These are phyloP conservation scores for Cicer judaicum DNA, from an alignment of 306 rosid species.

Conservation along the genomic window DNA sequence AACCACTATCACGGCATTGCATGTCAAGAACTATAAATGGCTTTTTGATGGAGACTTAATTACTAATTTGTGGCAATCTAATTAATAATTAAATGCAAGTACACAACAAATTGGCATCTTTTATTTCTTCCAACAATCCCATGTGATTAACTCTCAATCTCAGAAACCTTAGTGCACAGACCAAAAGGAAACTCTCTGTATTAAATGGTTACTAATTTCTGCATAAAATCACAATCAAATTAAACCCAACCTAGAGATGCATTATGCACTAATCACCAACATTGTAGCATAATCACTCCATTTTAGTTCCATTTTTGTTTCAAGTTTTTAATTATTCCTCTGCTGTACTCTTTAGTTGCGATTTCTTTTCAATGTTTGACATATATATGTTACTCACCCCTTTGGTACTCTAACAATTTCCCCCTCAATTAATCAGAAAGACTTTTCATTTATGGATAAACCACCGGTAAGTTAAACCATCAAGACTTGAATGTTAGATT, in stretches of 20 bases:
- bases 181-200: neutral
- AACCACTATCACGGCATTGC: neutral
- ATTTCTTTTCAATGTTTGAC: neutral
- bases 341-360: too few species aligned
- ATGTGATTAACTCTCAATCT: conserved; percentile 25
- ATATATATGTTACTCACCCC: too few species aligned
- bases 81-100: conserved; percentile 35
- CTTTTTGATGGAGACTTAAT: conserved; percentile 33
- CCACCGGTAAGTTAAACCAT: too few species aligned
- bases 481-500: too few species aligned
- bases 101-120: conserved; percentile 16
- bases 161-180: conserved; percentile 28
- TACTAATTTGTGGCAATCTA: conserved; percentile 1
- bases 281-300: conserved; percentile 34
- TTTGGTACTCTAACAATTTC: too few species aligned
- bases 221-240: conserved; percentile 45
- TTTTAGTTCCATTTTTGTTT: conserved; percentile 27
- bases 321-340: neutral
- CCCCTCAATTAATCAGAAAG: too few species aligned
- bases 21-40: conserved; percentile 35
- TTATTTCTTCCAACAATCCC: conserved; percentile 36
- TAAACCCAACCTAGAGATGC: neutral
- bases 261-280: conserved; percentile 11
- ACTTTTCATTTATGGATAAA: too few species aligned
- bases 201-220: conserved; percentile 18